Base-by-base conservation (phyloP, 2,329 filamentous ascomycete genomes). In the Cladosporium oxysporum region DNA sequence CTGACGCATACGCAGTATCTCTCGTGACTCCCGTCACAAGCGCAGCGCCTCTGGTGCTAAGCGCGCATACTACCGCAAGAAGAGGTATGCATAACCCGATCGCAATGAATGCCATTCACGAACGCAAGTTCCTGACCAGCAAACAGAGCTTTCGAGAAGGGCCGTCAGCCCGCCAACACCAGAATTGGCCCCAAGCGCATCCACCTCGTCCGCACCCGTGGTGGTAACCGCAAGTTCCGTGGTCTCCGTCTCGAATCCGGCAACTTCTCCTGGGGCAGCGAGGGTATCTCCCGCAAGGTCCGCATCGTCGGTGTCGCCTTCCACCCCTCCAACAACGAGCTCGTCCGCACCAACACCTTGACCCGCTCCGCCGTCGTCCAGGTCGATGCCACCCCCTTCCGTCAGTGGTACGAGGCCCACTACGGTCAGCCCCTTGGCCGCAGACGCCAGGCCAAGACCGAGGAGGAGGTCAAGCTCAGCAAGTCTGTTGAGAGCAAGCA, bases 301-400 rank as follows among this genome's bases (percentile, higher is more conserved):
- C 95, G 96, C 87, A 91, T 99, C 83, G 97, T 99, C 83, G 93
- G 87, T 79, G 96, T 99, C 85, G 91, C 90, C 82, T 99, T 93
- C 91, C 96, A 99, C 86, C 96, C 95, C 71, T 97, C 94, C 83
- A 99, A 99, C 93, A 99, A 99, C 92, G 95, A 99, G 87, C 89
- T 99, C 77, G 93, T 99, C 87, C 95, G 95, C 81, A 99, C 95
- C 84, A 99, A 99, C 91, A 98, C 95, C 86, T 89, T 99, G 82
- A 99, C 95, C 88, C 96, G 93, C 87, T 92, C 92, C 80, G 95
- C 95, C 85, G 92, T 99, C 79, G 92, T 99, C 82, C 95, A 99
- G 88, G 87, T 99, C 84, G 95, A 99, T 84, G 95, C 96, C 78
- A 92, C 95, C 72, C 95, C 95, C 76, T 99, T 99, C 92, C 89